These are phyloP conservation scores for Talaromyces sp. DNA, from an alignment of 2,329 filamentous ascomycete genomes.

Conservation along the genomic window DNA sequence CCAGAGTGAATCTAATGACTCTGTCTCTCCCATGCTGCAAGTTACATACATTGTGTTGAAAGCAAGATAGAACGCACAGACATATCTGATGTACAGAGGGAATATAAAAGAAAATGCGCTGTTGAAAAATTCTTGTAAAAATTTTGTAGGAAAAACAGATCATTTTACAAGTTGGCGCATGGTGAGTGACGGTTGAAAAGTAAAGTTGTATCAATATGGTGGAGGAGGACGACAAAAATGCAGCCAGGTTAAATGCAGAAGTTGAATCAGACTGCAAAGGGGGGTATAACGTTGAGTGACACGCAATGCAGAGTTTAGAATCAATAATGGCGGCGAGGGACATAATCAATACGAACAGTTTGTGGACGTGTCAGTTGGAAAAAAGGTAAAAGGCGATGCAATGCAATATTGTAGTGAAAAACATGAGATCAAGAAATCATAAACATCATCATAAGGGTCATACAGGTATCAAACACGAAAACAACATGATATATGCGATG, in stretches of 20 bases:
- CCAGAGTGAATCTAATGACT: neutral
- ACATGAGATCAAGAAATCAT: constrained; percentile 7
- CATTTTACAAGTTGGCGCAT: constrained; percentile 2
- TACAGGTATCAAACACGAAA: constrained; percentile 13
- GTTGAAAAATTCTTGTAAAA: neutral
- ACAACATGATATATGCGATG: constrained; percentile 13
- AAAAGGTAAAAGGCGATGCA: constrained; percentile 6
- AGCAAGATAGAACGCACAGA: neutral
- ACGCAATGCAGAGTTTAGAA: constrained; percentile 8
- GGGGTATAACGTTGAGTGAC: constrained; percentile 14
- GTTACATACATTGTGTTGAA: constrained; percentile 1
- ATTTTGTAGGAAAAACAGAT: neutral
- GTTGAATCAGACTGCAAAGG: constrained; percentile 2
- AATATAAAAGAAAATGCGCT: constrained; percentile 3
- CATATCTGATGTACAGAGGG: constrained; percentile 4
- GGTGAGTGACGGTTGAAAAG: neutral
- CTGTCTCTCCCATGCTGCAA: neutral
- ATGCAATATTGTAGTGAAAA: constrained; percentile 14
- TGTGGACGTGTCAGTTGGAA: neutral
- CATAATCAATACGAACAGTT: neutral
- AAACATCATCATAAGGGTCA: constrained; percentile 15
- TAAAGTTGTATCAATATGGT: constrained; percentile 1
- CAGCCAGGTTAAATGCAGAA: constrained; percentile 4
- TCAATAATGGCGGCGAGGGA: neutral
- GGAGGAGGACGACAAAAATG: constrained; percentile 1